phyloP scores from a whole-genome alignment of 345 rosid species.

The Salix udensis region DNA sequence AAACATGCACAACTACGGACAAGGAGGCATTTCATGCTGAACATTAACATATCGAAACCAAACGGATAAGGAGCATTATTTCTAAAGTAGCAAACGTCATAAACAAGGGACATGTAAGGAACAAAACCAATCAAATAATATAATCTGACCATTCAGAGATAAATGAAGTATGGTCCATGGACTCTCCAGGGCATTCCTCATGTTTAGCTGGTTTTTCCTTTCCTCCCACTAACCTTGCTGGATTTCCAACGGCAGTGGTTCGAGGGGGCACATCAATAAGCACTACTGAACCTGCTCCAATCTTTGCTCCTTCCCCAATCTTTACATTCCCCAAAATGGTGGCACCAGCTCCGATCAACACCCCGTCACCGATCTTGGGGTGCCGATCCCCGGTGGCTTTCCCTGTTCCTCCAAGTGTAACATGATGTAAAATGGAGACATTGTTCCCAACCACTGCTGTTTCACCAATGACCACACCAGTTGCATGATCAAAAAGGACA shows the following conservation, averaged over 20 bases:
- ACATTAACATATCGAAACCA: too few species aligned
- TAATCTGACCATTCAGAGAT: constrained; percentile 94
- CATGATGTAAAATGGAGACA: constrained; percentile 87
- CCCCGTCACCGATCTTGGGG: constrained; percentile 94
- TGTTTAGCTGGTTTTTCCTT: constrained; percentile 59
- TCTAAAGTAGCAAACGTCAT: too few species aligned
- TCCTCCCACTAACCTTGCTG: constrained; percentile 89
- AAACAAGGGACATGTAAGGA: background rate
- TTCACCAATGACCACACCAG: constrained; percentile 87
- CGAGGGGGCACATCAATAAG: constrained; percentile 70
- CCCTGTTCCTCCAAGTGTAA: constrained; percentile 90
- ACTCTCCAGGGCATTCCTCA: constrained; percentile 85
- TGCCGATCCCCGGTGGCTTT: constrained; percentile 76
- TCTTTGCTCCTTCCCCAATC: constrained; percentile 87
- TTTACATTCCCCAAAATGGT: constrained; percentile 78
- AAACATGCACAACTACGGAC: too few species aligned
- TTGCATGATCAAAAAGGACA: constrained; percentile 81
- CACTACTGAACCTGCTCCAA: constrained; percentile 92
- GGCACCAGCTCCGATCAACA: constrained; percentile 90
- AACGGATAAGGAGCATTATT: too few species aligned
- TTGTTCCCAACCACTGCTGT: constrained; percentile 90
- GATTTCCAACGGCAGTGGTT: constrained; percentile 89
- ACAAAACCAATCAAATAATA: constrained; percentile 34
- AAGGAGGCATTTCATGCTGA: too few species aligned
- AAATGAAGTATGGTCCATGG: constrained; percentile 97